phyloP scores from a whole-genome alignment of 2,329 filamentous ascomycete species.

The Pseudogymnoascus sp. region DNA sequence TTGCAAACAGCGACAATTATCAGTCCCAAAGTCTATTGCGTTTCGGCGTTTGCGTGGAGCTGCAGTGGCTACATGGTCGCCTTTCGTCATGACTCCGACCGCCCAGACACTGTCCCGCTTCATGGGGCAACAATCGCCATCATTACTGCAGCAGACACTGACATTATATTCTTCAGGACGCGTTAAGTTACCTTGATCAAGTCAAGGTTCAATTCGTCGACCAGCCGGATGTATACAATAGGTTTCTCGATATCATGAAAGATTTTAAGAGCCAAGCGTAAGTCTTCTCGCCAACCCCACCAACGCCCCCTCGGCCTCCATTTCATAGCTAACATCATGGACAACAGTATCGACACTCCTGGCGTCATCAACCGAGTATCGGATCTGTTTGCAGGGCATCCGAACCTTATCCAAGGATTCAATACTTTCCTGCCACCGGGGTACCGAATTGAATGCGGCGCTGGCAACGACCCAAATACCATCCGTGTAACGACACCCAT shows the following conservation, averaged over 20 bases:
- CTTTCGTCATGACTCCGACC: background rate
- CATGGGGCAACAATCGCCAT: background rate
- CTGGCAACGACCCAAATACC: slow-evolving; percentile 87
- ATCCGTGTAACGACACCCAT: slow-evolving; percentile 96
- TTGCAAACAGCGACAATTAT: background rate
- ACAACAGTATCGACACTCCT: slow-evolving; percentile 77
- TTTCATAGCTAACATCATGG: background rate
- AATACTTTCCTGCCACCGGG: slow-evolving; percentile 96
- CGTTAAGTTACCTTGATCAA: slow-evolving; percentile 92
- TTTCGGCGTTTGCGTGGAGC: background rate
- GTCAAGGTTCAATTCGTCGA: slow-evolving; percentile 98
- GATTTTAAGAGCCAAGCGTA: slow-evolving; percentile 97
- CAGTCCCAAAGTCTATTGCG: background rate
- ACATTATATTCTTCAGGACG: slow-evolving; percentile 46
- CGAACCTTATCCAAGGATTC: slow-evolving; percentile 92
- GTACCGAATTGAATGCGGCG: slow-evolving; percentile 93
- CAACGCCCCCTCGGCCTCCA: slow-evolving; percentile 16
- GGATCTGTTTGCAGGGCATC: slow-evolving; percentile 90
- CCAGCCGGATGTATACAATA: slow-evolving; percentile 94
- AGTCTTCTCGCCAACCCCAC: slow-evolving; percentile 32
- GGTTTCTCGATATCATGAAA: slow-evolving; percentile 98
- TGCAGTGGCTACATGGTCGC: background rate
- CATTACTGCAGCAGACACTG: background rate
- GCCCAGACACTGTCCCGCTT: background rate
- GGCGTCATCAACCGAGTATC: slow-evolving; percentile 97